phyloP scores from a whole-genome alignment of 1,284 basidiomycete species.

The Erythrobasidium hasegawianum region DNA sequence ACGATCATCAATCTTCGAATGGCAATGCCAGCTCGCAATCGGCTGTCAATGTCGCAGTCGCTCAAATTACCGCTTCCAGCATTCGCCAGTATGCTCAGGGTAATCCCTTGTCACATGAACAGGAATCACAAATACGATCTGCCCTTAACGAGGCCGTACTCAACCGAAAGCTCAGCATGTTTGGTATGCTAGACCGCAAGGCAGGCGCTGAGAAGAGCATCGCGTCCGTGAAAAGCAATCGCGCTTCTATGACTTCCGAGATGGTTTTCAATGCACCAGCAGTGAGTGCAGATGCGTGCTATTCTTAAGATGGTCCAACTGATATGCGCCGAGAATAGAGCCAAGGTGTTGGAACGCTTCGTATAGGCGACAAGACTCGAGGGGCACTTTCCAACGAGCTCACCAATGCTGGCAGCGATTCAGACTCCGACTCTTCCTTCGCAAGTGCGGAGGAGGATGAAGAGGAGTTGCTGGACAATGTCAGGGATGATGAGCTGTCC shows the following conservation, averaged over 20 bases:
- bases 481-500: constrained; percentile 17
- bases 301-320: background rate
- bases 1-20: background rate
- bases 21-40: background rate
- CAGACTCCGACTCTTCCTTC: constrained; percentile 14
- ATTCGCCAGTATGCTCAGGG: background rate
- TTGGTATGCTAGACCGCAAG: background rate
- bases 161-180: background rate
- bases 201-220: background rate
- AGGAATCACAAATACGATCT: background rate
- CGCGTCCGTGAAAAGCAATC: constrained; percentile 7
- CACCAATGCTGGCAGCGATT: constrained; percentile 7
- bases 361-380: constrained; percentile 8
- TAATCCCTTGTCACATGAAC: background rate
- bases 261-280: constrained; percentile 23
- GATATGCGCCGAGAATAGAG: background rate
- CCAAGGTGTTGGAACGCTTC: constrained; percentile 35
- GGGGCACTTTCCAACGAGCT: constrained; percentile 26
- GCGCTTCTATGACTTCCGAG: constrained; percentile 13
- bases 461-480: background rate
- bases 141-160: background rate
- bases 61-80: background rate
- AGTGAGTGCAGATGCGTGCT: constrained; percentile 4
- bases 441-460: constrained; percentile 8
- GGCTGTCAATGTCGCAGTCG: background rate